Base-by-base conservation (phyloP, 2,329 filamentous ascomycete species). In the Dichotomopilus funicola region DNA sequence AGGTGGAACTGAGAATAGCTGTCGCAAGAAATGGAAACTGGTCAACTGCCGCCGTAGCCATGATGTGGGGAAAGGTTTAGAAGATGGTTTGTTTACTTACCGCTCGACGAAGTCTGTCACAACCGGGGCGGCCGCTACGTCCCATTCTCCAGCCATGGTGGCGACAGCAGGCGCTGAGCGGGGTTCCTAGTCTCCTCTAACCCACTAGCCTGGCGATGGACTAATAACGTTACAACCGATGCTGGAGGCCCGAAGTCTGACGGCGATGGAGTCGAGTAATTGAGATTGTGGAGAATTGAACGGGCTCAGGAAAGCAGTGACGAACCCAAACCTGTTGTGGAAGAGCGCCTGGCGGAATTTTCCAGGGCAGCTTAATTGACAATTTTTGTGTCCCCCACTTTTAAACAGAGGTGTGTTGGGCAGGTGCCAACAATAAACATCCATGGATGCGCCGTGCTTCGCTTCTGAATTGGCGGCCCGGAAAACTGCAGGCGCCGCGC, bases 1-100 rank as follows among this genome's bases (percentile, higher is more conserved):
- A 55, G 47, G 33, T 51, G 42, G 13, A n/a, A 51, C 36, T 51
- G 47, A 51, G 53, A 55, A 55, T 51, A 47, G 34, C 48, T 55
- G 42, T 27, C 19, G 7, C 47, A 27, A 55, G 19, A 31, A 42
- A 35, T 35, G 8, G 37, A 40, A 40, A 40, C 8, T 9, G 37
- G 37, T 40, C 37, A 51, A 12, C 35, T 7, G 41, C 19, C 47
- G 42, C 34, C 42, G 8, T 47, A 36, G 46, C 19, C 13, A 34
- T 42, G 43, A 47, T 41, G 36, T 9, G 37, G 37, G 37, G 8
- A 40, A 12, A 40, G 12, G 12, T 13, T 12, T n/a, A 4, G 33
- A 12, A 13, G 38, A 38, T 38, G 19, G 46, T 38, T 36, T 11
- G 53, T 45, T 43, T 50, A 38, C 46, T 49, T 50, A 46, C 53